Evolutionary conservation across 306 rosid genomes (phyloP).

Genomic region (Dalbergia cultrata): DNA sequence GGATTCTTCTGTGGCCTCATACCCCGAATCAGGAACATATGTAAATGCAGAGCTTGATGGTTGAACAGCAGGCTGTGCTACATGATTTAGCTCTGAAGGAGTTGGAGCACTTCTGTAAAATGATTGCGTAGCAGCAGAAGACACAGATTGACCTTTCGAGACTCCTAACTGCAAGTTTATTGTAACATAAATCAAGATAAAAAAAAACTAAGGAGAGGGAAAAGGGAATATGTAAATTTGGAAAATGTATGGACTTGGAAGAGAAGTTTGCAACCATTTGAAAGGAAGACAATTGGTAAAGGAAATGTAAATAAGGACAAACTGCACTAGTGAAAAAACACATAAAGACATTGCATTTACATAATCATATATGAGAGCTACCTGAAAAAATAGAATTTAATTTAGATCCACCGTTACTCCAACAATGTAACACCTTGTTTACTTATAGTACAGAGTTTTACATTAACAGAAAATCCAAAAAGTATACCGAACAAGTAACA

Average conservation of each 20-base stretch:
- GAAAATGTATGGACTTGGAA: not conserved
- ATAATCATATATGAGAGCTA: too few relatives aligned
- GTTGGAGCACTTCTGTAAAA: constrained; percentile 51
- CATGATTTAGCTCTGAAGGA: constrained; percentile 70
- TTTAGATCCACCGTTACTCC: not conserved
- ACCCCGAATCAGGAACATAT: constrained; percentile 59
- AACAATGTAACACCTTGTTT: not conserved
- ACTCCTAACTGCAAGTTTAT: constrained; percentile 73
- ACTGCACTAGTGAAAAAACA: too few relatives aligned
- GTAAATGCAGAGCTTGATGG: constrained; percentile 60
- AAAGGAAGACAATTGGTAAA: too few relatives aligned
- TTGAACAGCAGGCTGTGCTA: constrained; percentile 71
- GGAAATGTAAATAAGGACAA: not conserved
- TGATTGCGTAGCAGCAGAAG: constrained; percentile 56
- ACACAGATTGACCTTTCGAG: constrained; percentile 67
- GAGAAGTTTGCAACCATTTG: not conserved
- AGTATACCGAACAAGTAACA: not conserved
- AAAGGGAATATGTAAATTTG: not conserved
- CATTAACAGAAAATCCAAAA: not conserved
- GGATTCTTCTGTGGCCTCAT: constrained; percentile 73
- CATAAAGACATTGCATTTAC: too few relatives aligned
- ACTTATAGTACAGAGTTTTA: not conserved
- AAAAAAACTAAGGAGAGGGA: not conserved
- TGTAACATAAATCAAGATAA: constrained; percentile 17
- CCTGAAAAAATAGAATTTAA: too few relatives aligned